Evolutionary conservation across 805 yeast species (phyloP).

Genomic region (Candida coquimbonensis): DNA sequence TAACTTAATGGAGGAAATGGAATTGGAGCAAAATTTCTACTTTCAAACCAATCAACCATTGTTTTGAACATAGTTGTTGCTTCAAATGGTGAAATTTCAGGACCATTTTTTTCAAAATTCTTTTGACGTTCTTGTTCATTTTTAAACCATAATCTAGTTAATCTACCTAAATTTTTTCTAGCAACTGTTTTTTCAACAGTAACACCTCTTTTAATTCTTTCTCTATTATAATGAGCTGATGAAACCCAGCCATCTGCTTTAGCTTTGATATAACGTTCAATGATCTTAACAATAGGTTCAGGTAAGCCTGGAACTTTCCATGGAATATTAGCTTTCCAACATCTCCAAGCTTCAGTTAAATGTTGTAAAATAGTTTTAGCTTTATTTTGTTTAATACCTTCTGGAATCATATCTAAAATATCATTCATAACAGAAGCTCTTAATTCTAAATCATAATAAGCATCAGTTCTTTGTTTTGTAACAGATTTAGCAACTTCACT

Average conservation of each 20-base stretch:
- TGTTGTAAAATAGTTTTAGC: slow-evolving; percentile 87
- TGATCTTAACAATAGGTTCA: slow-evolving; percentile 77
- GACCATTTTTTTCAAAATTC: slow-evolving; percentile 76
- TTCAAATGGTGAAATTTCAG: slow-evolving; percentile 76
- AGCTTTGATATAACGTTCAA: slow-evolving; percentile 84
- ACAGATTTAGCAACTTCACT: slow-evolving; percentile 90
- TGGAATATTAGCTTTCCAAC: slow-evolving; percentile 98
- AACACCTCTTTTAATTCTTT: slow-evolving; percentile 80
- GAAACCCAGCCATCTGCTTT: slow-evolving; percentile 97
- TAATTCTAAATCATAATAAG: slow-evolving; percentile 88
- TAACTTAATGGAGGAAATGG: slow-evolving; percentile 91
- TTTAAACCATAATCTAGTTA: slow-evolving; percentile 88
- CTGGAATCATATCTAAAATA: slow-evolving; percentile 95
- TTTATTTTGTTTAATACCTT: slow-evolving; percentile 80
- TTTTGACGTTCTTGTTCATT: slow-evolving; percentile 87
- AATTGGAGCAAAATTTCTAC: slow-evolving; percentile 75
- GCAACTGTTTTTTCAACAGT: slow-evolving; percentile 93
- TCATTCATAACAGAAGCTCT: slow-evolving; percentile 95
- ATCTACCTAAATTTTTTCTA: slow-evolving; percentile 84
- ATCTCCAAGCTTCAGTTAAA: slow-evolving; percentile 96
- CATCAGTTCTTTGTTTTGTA: slow-evolving; percentile 92
- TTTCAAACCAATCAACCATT: slow-evolving; percentile 88
- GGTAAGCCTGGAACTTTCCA: slow-evolving; percentile 98
- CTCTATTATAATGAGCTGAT: slow-evolving; percentile 88
- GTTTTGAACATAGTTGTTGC: slow-evolving; percentile 83